Evolutionary conservation across 2,329 filamentous ascomycete genomes (phyloP), one percentile per base, ranked within the genome.

Genomic region (Ampelomyces quisqualis): DNA sequence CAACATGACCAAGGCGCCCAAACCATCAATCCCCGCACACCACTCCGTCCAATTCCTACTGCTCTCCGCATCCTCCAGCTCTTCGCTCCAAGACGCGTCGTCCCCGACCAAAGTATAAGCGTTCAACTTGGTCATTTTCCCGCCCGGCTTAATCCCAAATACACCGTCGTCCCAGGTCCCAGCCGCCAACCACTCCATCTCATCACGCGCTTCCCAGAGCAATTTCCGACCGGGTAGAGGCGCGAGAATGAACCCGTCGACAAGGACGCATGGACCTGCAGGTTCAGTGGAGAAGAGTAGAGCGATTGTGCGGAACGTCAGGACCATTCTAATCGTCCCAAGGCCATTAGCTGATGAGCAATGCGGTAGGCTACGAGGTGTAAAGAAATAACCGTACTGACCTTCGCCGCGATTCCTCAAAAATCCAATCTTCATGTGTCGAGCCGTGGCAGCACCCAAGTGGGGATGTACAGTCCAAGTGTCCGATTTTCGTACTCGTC

Each of bases 1-100:
- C 55, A 75, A 67, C 69, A 75, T 70, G 13, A 75, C 60, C 45
- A 76, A 57, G 3, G 63, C 66, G 10, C 73, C 72, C 47, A 76
- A 55, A 20, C 64, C 64, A 65, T 75, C 73, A 67, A 73, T 73
- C 3, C 70, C 70, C 4, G 65, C 59, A 39, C 70, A 74, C 72
- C 72, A 75, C 42, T 74, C 70, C 40, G 71, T 65, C 72, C 71
- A 75, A 45, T 55, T 62, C 17, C 45, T 62, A 34, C 17, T 49
- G 15, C 40, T 55, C 8, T 19, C 30, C 23, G 7, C 28, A 48
- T 57, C 40, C 37, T 22, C 38, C n/a, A 11, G 32, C 29, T 8
- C 38, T 43, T 10, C 30, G 37, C 39, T 53, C 46, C 19, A 49
- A 31, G 5, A 47, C 38, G 31, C 35, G 33, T 33, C 40, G 9